These are phyloP conservation scores for Geotrichum macrosporum DNA, from an alignment of 1,139 yeast species.

Conservation along the genomic window DNA sequence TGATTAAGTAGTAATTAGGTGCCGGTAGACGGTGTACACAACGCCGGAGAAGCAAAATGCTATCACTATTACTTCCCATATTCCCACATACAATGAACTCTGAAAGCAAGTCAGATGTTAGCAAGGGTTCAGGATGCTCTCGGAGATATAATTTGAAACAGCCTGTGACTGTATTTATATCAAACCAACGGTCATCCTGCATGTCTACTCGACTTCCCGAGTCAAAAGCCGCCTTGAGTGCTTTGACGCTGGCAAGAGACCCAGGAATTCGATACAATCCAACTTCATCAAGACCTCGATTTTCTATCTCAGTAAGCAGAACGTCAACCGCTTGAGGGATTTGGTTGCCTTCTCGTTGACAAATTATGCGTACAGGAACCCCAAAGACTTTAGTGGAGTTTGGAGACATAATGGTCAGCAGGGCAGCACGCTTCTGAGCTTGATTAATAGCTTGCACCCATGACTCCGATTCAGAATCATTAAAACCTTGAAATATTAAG, in stretches of 20 bases:
- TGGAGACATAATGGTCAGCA: slow-evolving; percentile 34
- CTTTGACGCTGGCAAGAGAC: slow-evolving; percentile 70
- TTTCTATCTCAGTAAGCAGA: slow-evolving; percentile 70
- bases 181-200: slow-evolving; percentile 67
- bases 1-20: slow-evolving; percentile 63
- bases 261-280: slow-evolving; percentile 93
- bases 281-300: slow-evolving; percentile 80
- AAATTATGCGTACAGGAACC: slow-evolving; percentile 73
- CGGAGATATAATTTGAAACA: slow-evolving; percentile 80
- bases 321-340: slow-evolving; percentile 64
- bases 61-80: slow-evolving; percentile 26
- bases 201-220: slow-evolving; percentile 61
- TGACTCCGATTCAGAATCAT: slow-evolving; percentile 59
- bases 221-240: slow-evolving; percentile 70
- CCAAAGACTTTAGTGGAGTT: slow-evolving; percentile 63
- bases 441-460: slow-evolving; percentile 56
- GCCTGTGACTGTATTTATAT: slow-evolving; percentile 85
- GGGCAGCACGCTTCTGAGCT: slow-evolving; percentile 42
- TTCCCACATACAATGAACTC: slow-evolving; percentile 42
- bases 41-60: slow-evolving; percentile 43
- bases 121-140: slow-evolving; percentile 82
- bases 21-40: slow-evolving; percentile 54
- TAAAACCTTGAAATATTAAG: slow-evolving; percentile 55
- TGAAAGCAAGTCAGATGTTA: slow-evolving; percentile 57
- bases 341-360: slow-evolving; percentile 59